Evolutionary conservation across 768 basidiomycete species (phyloP).

Genomic region (Psilocybe subaeruginosa): DNA sequence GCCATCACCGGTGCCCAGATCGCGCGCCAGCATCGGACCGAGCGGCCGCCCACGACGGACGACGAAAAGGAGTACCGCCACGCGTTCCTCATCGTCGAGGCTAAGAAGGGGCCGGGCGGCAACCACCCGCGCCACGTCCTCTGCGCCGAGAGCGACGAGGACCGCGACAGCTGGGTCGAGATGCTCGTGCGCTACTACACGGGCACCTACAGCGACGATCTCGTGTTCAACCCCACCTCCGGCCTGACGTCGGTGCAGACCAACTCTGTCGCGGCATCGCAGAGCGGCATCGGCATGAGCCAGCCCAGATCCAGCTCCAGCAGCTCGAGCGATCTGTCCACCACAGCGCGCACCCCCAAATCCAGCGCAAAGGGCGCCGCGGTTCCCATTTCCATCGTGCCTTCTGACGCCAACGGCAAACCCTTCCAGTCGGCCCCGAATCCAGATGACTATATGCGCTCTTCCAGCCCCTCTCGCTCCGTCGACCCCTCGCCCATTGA

Average conservation of each 20-base stretch:
- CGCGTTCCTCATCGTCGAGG: conserved; percentile 96
- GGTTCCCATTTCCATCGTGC: conserved; percentile 59
- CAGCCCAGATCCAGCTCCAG: conserved; percentile 61
- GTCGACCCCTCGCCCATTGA: conserved; percentile 51
- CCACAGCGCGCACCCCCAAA: conserved; percentile 30
- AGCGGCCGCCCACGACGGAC: conserved; percentile 54
- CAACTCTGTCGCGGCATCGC: conserved; percentile 26
- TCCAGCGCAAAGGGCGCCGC: conserved; percentile 47
- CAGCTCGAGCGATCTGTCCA: conserved; percentile 41
- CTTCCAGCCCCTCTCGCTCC: conserved; percentile 61
- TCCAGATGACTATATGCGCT: conserved; percentile 38
- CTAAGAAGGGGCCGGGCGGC: conserved; percentile 71
- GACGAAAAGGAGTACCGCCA: conserved; percentile 96
- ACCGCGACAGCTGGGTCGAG: conserved; percentile 94
- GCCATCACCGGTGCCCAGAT: conserved; percentile 92
- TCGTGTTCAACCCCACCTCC: conserved; percentile 42
- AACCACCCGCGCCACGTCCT: conserved; percentile 85
- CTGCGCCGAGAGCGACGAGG: conserved; percentile 94
- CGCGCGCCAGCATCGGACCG: conserved; percentile 84
- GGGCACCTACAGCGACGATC: conserved; percentile 78
- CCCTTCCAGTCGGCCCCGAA: conserved; percentile 29
- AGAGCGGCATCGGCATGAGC: conserved; percentile 28
- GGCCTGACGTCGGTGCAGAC: conserved; percentile 30
- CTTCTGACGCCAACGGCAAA: conserved; percentile 39
- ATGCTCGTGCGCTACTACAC: conserved; percentile 88